These are phyloP conservation scores for Saccharum officinarum DNA, from an alignment of 176 grass and related monocot genomes.

Conservation along the genomic window DNA sequence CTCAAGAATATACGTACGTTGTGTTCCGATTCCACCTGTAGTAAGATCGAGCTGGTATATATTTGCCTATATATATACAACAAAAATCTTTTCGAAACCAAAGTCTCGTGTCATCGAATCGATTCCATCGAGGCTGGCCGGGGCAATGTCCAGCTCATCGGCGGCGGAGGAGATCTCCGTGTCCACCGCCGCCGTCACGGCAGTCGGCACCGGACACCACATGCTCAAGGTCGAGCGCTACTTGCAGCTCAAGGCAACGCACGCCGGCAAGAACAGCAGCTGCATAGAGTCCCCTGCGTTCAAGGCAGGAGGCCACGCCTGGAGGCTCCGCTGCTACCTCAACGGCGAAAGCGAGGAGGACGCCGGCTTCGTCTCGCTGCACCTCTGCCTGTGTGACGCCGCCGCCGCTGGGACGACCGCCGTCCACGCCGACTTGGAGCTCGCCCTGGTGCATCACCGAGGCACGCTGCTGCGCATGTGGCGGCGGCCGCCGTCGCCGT, in stretches of 20 bases:
- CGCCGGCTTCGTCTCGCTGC: slow-evolving; percentile 13
- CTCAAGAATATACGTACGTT: too few relatives aligned
- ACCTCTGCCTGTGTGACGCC: neutral
- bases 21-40: too few relatives aligned
- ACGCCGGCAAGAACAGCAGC: neutral
- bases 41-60: too few relatives aligned
- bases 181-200: neutral
- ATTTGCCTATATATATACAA: too few relatives aligned
- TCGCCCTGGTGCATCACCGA: neutral
- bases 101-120: too few relatives aligned
- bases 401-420: neutral
- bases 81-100: too few relatives aligned
- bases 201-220: neutral
- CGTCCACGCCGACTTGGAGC: neutral
- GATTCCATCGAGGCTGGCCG: too few relatives aligned
- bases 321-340: neutral
- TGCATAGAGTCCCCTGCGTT: neutral
- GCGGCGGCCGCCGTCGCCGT: too few relatives aligned
- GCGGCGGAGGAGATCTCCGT: neutral
- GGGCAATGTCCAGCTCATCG: too few relatives aligned
- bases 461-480: too few relatives aligned
- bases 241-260: neutral
- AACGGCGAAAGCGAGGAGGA: neutral
- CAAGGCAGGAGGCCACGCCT: neutral
- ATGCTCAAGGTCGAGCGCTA: slow-evolving; percentile 12